phyloP scores from a whole-genome alignment of 2,329 filamentous ascomycete genomes.

The Fusarium transvaalense region DNA sequence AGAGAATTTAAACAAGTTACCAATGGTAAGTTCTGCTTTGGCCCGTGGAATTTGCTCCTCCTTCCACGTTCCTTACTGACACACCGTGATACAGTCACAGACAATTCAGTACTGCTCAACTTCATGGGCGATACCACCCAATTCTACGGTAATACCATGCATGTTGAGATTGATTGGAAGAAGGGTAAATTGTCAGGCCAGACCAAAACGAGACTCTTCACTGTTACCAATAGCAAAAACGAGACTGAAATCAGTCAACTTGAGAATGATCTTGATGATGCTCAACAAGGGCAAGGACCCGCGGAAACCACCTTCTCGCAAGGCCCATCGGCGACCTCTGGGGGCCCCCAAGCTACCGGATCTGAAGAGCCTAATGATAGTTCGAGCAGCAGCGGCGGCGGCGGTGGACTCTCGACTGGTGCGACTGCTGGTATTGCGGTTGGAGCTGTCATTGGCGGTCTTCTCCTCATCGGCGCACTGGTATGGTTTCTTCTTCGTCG shows the following conservation, averaged over 20 bases:
- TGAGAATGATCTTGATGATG: neutral
- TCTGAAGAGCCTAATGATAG: neutral
- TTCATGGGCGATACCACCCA: neutral
- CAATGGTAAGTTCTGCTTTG: neutral
- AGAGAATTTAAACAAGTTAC: neutral
- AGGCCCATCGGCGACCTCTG: constrained; percentile 7
- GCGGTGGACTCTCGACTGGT: constrained; percentile 55
- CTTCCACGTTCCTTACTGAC: neutral
- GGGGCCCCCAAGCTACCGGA: neutral
- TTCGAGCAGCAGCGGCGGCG: constrained; percentile 9
- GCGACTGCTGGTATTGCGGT: constrained; percentile 64
- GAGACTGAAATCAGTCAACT: neutral
- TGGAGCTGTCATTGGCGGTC: constrained; percentile 54
- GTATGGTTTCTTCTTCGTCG: constrained; percentile 61
- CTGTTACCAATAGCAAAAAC: constrained; percentile 10
- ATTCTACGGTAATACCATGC: constrained; percentile 22
- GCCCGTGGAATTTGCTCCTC: neutral
- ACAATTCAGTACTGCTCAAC: neutral
- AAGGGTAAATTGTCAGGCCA: neutral
- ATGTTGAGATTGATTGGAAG: constrained; percentile 21
- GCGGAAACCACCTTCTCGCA: neutral
- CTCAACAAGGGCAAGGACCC: neutral
- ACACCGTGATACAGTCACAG: neutral
- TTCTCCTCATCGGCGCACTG: constrained; percentile 56
- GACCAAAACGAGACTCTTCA: constrained; percentile 25